phyloP scores from a whole-genome alignment of 1,139 yeast genomes.

The Pichia sp. region DNA sequence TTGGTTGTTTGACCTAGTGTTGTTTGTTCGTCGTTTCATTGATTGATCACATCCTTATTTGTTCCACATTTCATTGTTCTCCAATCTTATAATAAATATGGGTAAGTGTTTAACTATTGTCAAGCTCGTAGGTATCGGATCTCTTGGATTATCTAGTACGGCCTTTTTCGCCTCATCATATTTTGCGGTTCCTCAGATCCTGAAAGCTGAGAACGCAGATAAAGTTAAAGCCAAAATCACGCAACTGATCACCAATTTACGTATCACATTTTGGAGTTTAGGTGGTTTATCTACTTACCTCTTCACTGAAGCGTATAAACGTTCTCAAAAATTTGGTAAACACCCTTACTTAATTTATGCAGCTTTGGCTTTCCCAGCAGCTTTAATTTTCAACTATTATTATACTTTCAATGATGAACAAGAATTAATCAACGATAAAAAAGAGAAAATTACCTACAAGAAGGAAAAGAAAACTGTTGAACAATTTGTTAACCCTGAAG shows the following conservation, averaged over 20 bases:
- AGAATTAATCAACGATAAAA: slow-evolving; percentile 15
- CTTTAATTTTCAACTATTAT: slow-evolving; percentile 26
- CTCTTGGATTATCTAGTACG: slow-evolving; percentile 42
- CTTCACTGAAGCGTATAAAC: slow-evolving; percentile 35
- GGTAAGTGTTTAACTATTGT: slow-evolving; percentile 39
- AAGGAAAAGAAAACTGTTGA: slow-evolving; percentile 18
- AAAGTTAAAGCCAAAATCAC: slow-evolving; percentile 16
- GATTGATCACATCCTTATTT: too few species aligned
- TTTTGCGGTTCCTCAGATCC: slow-evolving; percentile 28
- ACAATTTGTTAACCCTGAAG: slow-evolving; percentile 14
- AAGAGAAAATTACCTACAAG: slow-evolving; percentile 13
- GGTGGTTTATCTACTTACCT: slow-evolving; percentile 33
- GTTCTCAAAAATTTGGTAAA: slow-evolving; percentile 36
- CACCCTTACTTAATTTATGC: slow-evolving; percentile 52
- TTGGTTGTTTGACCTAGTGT: too few species aligned
- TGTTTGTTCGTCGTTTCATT: too few species aligned
- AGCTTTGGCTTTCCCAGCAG: slow-evolving; percentile 40
- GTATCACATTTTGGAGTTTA: slow-evolving; percentile 28
- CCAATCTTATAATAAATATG: slow-evolving; percentile 13
- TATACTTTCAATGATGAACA: slow-evolving; percentile 18
- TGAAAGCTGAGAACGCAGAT: slow-evolving; percentile 1
- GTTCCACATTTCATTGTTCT: too few species aligned
- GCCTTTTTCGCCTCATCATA: slow-evolving; percentile 34
- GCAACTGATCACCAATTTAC: slow-evolving; percentile 22
- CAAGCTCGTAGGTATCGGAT: slow-evolving; percentile 43